Evolutionary conservation across 2,329 filamentous ascomycete species (phyloP).

Genomic region (Fusarium phyllophilum): DNA sequence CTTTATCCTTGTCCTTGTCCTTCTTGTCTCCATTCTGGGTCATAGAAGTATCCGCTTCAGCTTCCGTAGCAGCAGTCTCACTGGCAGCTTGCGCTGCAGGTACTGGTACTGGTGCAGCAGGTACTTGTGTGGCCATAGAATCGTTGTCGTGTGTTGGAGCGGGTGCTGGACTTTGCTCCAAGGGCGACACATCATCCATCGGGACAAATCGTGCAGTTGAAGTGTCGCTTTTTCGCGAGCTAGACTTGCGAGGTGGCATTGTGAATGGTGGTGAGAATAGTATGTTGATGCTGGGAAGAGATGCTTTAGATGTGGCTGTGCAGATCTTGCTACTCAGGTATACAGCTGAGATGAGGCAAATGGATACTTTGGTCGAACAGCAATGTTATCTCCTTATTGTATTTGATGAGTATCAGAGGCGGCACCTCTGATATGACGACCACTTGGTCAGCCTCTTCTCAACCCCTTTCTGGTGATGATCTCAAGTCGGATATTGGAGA

Average conservation of each 20-base stretch:
- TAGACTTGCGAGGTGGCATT: slow-evolving; percentile 69
- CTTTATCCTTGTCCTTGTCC: slow-evolving; percentile 44
- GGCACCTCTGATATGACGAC: slow-evolving; percentile 6
- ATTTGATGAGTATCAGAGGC: neutral
- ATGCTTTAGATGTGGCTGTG: neutral
- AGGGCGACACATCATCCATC: slow-evolving; percentile 53
- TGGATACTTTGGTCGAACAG: neutral
- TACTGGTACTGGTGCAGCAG: neutral
- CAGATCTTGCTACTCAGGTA: neutral
- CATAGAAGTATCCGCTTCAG: slow-evolving; percentile 33
- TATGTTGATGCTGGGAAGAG: neutral
- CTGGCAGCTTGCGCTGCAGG: slow-evolving; percentile 12
- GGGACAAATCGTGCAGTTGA: slow-evolving; percentile 58
- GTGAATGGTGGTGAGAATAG: slow-evolving; percentile 17
- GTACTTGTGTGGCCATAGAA: slow-evolving; percentile 30
- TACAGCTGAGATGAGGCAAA: neutral
- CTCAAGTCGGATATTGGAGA: neutral
- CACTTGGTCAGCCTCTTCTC: slow-evolving; percentile 29
- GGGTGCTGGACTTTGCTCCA: slow-evolving; percentile 29
- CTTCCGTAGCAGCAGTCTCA: neutral
- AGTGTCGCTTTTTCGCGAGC: slow-evolving; percentile 58
- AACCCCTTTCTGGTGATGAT: slow-evolving; percentile 8
- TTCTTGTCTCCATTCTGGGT: slow-evolving; percentile 47
- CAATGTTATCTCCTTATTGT: neutral
- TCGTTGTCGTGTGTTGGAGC: slow-evolving; percentile 27